phyloP scores from a whole-genome alignment of 148 eudicot genomes.

The Nyssa sinensis region DNA sequence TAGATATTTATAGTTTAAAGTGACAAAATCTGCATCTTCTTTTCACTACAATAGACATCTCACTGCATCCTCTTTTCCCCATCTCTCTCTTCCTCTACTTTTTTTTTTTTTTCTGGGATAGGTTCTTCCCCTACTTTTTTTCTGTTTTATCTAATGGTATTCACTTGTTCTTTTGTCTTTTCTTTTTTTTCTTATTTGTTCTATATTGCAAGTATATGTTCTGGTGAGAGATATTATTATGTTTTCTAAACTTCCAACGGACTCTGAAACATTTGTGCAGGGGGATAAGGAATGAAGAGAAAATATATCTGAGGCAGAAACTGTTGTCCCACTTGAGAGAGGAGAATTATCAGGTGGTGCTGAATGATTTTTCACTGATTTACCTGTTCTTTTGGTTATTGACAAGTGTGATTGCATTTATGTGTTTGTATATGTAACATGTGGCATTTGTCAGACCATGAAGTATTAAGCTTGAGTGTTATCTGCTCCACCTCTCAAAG shows the following conservation, averaged over 20 bases:
- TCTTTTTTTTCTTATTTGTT: not conserved
- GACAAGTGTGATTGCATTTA: not conserved
- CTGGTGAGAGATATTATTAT: not conserved
- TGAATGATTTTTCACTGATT: not conserved
- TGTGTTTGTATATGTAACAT: not conserved
- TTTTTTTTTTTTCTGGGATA: not conserved
- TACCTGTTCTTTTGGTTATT: not conserved
- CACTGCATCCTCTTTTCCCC: too few relatives aligned
- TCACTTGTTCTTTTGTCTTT: not conserved
- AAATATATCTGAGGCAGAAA: slow-evolving; percentile 70
- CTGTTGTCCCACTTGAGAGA: slow-evolving; percentile 89
- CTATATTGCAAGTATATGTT: too few relatives aligned
- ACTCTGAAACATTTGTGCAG: slow-evolving; percentile 41
- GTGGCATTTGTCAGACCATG: too few relatives aligned
- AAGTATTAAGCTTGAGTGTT: too few relatives aligned
- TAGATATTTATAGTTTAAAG: not conserved
- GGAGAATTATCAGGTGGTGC: slow-evolving; percentile 83
- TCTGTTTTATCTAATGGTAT: not conserved
- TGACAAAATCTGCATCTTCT: too few relatives aligned
- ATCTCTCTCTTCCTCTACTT: too few relatives aligned
- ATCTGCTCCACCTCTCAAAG: too few relatives aligned
- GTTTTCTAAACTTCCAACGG: not conserved
- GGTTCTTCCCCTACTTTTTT: not conserved
- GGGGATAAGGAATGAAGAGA: slow-evolving; percentile 86
- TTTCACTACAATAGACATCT: too few relatives aligned